phyloP scores from a whole-genome alignment of 768 basidiomycete species.

The Amanita pseudoporphyria region DNA sequence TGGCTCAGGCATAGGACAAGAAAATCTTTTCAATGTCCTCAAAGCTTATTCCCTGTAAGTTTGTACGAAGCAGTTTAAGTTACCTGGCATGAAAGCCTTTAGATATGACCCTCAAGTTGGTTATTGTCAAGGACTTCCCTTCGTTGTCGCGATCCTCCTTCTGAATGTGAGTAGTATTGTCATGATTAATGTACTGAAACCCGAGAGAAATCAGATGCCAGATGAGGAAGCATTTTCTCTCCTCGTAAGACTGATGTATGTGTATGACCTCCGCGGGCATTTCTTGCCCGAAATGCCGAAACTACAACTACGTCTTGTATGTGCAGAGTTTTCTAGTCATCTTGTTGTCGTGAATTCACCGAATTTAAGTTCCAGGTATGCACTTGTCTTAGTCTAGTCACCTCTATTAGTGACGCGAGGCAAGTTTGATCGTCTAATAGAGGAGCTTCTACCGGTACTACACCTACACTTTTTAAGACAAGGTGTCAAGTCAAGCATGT shows the following conservation, averaged over 20 bases:
- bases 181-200: background rate
- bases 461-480: constrained; percentile 91
- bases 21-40: constrained; percentile 94
- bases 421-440: constrained; percentile 89
- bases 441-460: constrained; percentile 86
- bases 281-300: constrained; percentile 99
- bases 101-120: constrained; percentile 91
- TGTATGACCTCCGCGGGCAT: constrained; percentile 92
- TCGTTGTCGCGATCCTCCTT: constrained; percentile 88
- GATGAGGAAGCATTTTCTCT: constrained; percentile 98
- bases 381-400: background rate
- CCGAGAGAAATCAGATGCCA: constrained; percentile 69
- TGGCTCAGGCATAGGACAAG: constrained; percentile 91
- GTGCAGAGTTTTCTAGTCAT: constrained; percentile 14
- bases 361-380: constrained; percentile 48
- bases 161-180: constrained; percentile 57
- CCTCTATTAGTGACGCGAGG: background rate
- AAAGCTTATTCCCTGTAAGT: constrained; percentile 93
- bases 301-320: constrained; percentile 80
- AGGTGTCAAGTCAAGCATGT: constrained; percentile 97
- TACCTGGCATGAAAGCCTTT: constrained; percentile 4
- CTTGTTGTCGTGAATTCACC: background rate
- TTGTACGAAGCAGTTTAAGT: background rate
- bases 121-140: constrained; percentile 96
- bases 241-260: constrained; percentile 89